Base-by-base conservation (phyloP, 2,329 filamentous ascomycete species). In the Alternaria alternata region DNA sequence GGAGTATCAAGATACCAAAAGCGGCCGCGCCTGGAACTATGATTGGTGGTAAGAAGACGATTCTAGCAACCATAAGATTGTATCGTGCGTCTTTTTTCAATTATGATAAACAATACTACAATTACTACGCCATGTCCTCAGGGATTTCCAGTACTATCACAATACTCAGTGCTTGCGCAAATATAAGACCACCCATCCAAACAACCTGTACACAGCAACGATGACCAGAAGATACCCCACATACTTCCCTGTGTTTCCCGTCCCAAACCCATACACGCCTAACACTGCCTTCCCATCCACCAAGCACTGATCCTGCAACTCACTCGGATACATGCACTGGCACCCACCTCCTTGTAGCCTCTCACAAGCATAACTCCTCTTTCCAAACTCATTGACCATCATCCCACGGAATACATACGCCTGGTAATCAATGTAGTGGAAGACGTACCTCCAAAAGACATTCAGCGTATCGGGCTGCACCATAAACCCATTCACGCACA, bases 391-490 rank as follows among this genome's bases (percentile, higher is more conserved):
- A 72, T 95, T 96, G 54, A 94, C 88, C 91, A 96, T 95, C 92
- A 96, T 95, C 14, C 91, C 92, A 73, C 94, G 88, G 75, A 96
- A 96, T 4, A 96, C 92, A 69, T 94, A 96, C 42, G 84, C 82
- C 79, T 94, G 92, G 72, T 96, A 96, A 75, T 96, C 91, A 73
- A 94, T 94, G 77, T 94, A 96, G 74, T 94, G 90, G 70, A 95
- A 95, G 6, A 91, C 91, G 70, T 96, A 95, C 76, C 88, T 87
- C 88, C 91, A 96, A 69, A 96, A 96, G 3, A 86, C 87, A 76
- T 96, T 96, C 41, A 96, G 83, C 2, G 89, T 86, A 1, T 82
- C 86, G 4, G 89, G 87, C 3, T 87, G 85, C 2, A 96, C 92
- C 76, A 96, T 85, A 80, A 96, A 96, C 0, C 93, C 93, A 53